Evolutionary conservation across 129 eudicot species (phyloP).

Genomic region (Ambrosia trifida): DNA sequence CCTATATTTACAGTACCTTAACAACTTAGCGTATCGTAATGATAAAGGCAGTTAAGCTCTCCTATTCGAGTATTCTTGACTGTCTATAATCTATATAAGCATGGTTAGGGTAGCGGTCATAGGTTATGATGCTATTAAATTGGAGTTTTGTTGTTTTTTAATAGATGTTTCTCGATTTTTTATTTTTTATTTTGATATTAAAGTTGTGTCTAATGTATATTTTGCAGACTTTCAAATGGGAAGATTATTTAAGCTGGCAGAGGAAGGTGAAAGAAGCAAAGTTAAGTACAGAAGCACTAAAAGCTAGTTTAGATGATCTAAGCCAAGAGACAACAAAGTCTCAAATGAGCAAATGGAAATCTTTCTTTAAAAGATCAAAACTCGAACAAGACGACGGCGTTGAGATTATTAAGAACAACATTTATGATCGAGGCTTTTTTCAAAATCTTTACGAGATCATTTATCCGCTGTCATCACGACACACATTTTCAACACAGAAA

Average conservation of each 20-base stretch:
- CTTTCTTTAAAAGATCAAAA: conserved; percentile 68
- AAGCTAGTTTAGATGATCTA: conserved; percentile 62
- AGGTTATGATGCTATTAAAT: background rate
- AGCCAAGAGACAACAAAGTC: conserved; percentile 44
- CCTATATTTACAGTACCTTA: too few relatives aligned
- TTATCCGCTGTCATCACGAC: conserved; percentile 74
- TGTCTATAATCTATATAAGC: background rate
- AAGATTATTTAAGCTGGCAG: conserved; percentile 75
- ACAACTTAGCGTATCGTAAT: too few relatives aligned
- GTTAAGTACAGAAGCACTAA: conserved; percentile 75
- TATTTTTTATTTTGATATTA: background rate
- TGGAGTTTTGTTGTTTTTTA: background rate
- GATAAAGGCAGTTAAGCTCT: background rate
- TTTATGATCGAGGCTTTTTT: conserved; percentile 68
- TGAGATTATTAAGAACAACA: conserved; percentile 56
- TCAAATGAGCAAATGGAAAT: conserved; percentile 77
- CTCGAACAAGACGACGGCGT: conserved; percentile 47
- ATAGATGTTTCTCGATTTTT: background rate
- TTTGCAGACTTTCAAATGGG: conserved; percentile 84
- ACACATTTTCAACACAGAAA: conserved; percentile 46
- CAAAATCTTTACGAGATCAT: conserved; percentile 63
- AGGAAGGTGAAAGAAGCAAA: conserved; percentile 85
- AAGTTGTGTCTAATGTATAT: background rate
- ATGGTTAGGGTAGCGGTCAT: background rate
- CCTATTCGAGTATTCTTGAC: too few relatives aligned